These are phyloP conservation scores for Rhypophila decipiens DNA, from an alignment of 495 filamentous ascomycete genomes.

Conservation along the genomic window DNA sequence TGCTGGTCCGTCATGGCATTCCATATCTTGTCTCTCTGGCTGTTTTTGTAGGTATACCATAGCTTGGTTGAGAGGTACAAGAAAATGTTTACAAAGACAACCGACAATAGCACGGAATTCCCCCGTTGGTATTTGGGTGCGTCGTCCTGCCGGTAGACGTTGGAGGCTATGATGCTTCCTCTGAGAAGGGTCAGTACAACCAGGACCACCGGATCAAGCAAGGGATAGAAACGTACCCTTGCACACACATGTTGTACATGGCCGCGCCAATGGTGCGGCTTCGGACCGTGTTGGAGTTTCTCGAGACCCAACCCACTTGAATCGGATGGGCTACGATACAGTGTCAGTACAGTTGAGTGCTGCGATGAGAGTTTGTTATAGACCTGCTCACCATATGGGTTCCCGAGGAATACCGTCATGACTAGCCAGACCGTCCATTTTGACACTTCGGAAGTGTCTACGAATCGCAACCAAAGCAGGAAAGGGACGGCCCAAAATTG, in stretches of 20 bases:
- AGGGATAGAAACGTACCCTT: slow-evolving; percentile 34
- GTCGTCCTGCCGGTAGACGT: slow-evolving; percentile 58
- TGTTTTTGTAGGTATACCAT: slow-evolving; percentile 60
- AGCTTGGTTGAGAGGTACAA: slow-evolving; percentile 52
- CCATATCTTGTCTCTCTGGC: slow-evolving; percentile 31
- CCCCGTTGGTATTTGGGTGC: slow-evolving; percentile 62
- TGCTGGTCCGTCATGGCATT: slow-evolving; percentile 58
- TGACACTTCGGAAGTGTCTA: slow-evolving; percentile 33
- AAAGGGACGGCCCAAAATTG: slow-evolving; percentile 53
- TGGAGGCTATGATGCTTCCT: slow-evolving; percentile 48
- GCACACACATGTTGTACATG: slow-evolving; percentile 72
- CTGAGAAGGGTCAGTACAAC: background rate
- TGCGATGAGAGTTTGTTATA: background rate
- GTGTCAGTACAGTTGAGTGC: slow-evolving; percentile 3
- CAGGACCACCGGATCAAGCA: slow-evolving; percentile 48
- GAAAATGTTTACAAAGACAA: slow-evolving; percentile 47
- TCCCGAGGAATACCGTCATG: slow-evolving; percentile 51
- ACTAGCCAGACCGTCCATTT: slow-evolving; percentile 49
- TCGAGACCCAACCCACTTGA: slow-evolving; percentile 36
- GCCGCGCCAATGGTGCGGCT: slow-evolving; percentile 58
- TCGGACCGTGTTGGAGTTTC: slow-evolving; percentile 41
- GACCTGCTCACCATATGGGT: slow-evolving; percentile 44
- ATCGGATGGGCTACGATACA: slow-evolving; percentile 30
- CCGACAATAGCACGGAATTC: slow-evolving; percentile 56
- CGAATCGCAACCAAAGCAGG: slow-evolving; percentile 43